These are phyloP conservation scores for Eucalyptus curtisii DNA, from an alignment of 345 rosid species.

Conservation along the genomic window DNA sequence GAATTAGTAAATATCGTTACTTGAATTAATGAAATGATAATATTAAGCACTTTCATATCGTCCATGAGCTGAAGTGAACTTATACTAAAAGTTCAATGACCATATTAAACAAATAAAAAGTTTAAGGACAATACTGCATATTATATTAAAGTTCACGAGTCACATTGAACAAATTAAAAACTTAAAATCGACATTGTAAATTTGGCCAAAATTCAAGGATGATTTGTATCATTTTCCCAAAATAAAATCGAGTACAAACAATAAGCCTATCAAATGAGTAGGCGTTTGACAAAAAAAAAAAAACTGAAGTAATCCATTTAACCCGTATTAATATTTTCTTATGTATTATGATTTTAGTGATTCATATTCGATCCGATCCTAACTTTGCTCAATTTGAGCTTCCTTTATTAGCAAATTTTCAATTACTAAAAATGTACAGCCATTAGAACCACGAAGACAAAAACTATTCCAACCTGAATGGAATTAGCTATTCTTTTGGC, in stretches of 20 bases:
- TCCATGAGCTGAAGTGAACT: fast-evolving
- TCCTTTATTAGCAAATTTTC: neutral
- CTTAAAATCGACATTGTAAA: fast-evolving
- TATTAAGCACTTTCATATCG: neutral
- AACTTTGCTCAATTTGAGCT: neutral
- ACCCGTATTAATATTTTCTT: fast-evolving
- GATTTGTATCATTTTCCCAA: neutral
- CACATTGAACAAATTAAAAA: neutral
- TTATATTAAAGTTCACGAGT: fast-evolving
- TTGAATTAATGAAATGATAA: neutral
- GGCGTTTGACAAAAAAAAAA: neutral
- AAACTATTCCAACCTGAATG: too few relatives aligned
- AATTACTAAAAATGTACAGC: neutral
- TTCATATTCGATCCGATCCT: fast-evolving
- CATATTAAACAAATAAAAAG: fast-evolving
- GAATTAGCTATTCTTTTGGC: too few relatives aligned
- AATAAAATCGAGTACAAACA: neutral
- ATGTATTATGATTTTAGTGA: neutral
- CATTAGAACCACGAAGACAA: neutral
- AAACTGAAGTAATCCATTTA: neutral
- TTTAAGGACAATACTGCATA: fast-evolving
- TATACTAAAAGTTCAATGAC: fast-evolving
- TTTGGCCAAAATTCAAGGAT: neutral
- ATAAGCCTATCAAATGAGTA: neutral
- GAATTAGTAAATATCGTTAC: neutral